A percentile compares a stretch with the other conserved stretches of the same genome.
phyloP scores from a whole-genome alignment of 1,284 basidiomycete species.

The Omphalotus olearius region DNA sequence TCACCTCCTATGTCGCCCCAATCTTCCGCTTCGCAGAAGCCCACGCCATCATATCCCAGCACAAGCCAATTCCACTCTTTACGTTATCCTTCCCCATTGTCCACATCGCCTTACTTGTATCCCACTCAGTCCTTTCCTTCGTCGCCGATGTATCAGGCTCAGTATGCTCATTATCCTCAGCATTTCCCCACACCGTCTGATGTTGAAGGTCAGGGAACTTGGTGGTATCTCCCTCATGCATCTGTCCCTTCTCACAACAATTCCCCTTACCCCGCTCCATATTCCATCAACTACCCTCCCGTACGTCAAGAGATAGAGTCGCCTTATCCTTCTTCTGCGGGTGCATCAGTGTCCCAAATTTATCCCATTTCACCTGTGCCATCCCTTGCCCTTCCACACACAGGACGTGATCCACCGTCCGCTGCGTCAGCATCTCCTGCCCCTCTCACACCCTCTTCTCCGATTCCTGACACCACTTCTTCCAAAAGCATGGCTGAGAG shows the following conservation, averaged over 20 bases:
- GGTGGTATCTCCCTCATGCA: constrained; percentile 50
- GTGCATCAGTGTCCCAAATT: constrained; percentile 5
- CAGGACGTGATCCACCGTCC: constrained; percentile 5
- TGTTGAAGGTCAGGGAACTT: constrained; percentile 38
- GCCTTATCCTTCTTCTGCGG: constrained; percentile 19
- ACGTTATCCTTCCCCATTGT: constrained; percentile 31
- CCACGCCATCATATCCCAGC: constrained; percentile 28
- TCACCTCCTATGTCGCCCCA: constrained; percentile 15
- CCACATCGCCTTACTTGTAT: constrained; percentile 33
- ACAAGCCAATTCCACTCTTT: constrained; percentile 35
- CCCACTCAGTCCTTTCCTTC: constrained; percentile 33
- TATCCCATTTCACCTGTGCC: constrained; percentile 29
- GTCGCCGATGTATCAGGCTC: constrained; percentile 32
- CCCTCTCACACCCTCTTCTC: constrained; percentile 2
- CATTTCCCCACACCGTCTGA: constrained; percentile 29
- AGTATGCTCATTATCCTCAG: constrained; percentile 35
- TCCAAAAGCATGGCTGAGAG: constrained; percentile 19
- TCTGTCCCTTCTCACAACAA: constrained; percentile 17
- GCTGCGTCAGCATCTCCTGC: not conserved
- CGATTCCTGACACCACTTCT: constrained; percentile 7
- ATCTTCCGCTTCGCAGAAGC: constrained; percentile 13
- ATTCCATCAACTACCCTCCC: constrained; percentile 31
- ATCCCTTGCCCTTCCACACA: constrained; percentile 1
- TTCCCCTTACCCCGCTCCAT: constrained; percentile 35
- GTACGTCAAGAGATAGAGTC: constrained; percentile 10